Percentiles rank a stretch among this genome's conserved stretches.
These are phyloP conservation scores for Phaseolus coccineus DNA, from an alignment of 331 rosid genomes.

Conservation along the genomic window DNA sequence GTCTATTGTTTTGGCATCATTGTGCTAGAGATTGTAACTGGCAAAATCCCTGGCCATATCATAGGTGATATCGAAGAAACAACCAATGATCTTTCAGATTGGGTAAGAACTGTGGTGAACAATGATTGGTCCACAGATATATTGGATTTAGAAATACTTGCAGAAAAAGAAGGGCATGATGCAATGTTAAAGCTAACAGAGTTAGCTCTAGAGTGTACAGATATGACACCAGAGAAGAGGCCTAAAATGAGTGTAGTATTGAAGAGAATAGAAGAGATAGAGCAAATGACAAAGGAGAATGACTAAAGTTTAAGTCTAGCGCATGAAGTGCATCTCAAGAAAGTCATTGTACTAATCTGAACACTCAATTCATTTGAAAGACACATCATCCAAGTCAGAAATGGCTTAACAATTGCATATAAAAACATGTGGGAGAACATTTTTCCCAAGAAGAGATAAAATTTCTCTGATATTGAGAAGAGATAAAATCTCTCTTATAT, in stretches of 20 bases:
- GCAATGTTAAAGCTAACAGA: conserved; percentile 71
- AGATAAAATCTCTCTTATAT: not conserved
- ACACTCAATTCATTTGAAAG: conserved; percentile 15
- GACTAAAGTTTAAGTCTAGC: conserved; percentile 29
- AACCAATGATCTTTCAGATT: conserved; percentile 64
- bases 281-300: conserved; percentile 44
- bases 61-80: conserved; percentile 54
- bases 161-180: conserved; percentile 67
- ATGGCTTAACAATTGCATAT: conserved; percentile 1
- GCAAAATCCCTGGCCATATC: conserved; percentile 68
- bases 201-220: conserved; percentile 71
- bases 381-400: conserved; percentile 34
- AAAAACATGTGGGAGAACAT: not conserved
- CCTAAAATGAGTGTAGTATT: conserved; percentile 67
- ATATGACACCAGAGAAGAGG: conserved; percentile 58
- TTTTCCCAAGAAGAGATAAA: conserved; percentile 20
- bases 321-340: conserved; percentile 3
- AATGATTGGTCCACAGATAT: conserved; percentile 83
- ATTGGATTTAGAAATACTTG: conserved; percentile 63
- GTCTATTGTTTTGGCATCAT: conserved; percentile 74
- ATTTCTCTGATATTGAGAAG: conserved; percentile 16
- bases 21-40: conserved; percentile 73
- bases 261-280: conserved; percentile 64
- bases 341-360: conserved; percentile 6
- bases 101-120: conserved; percentile 76